These are phyloP conservation scores for Suillus placidus DNA, from an alignment of 768 basidiomycete genomes.

Conservation along the genomic window DNA sequence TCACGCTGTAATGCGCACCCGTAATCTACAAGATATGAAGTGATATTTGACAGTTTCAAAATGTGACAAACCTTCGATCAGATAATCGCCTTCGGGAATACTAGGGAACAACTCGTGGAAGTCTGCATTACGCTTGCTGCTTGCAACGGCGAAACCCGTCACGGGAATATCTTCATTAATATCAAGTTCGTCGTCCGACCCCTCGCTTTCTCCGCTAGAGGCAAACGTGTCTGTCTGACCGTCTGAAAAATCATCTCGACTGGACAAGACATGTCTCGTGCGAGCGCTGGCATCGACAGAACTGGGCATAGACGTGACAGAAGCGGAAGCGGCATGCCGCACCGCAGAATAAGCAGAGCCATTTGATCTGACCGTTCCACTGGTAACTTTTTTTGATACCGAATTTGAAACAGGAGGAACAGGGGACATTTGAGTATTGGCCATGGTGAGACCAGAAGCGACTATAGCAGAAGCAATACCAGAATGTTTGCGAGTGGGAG, in stretches of 20 bases:
- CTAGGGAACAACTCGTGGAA: slow-evolving; percentile 92
- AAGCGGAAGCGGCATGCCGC: slow-evolving; percentile 10
- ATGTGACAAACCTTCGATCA: slow-evolving; percentile 79
- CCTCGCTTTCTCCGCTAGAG: slow-evolving; percentile 35
- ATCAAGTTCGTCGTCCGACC: slow-evolving; percentile 39
- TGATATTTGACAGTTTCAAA: background rate
- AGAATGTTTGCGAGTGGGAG: slow-evolving; percentile 42
- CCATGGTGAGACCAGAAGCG: slow-evolving; percentile 60
- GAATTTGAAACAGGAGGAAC: slow-evolving; percentile 35
- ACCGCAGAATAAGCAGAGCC: slow-evolving; percentile 10
- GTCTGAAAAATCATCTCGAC: slow-evolving; percentile 32
- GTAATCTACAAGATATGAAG: slow-evolving; percentile 66
- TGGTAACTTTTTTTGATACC: slow-evolving; percentile 26
- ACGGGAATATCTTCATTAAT: slow-evolving; percentile 72
- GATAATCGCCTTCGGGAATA: slow-evolving; percentile 93
- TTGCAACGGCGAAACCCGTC: slow-evolving; percentile 96
- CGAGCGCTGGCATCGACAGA: slow-evolving; percentile 9
- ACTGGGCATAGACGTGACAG: slow-evolving; percentile 18
- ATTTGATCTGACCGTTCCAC: slow-evolving; percentile 16
- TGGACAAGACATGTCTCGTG: slow-evolving; percentile 23
- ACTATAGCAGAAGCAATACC: slow-evolving; percentile 38
- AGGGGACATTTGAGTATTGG: slow-evolving; percentile 53
- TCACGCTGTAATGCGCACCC: slow-evolving; percentile 97
- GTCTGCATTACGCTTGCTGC: slow-evolving; percentile 90
- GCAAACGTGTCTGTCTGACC: slow-evolving; percentile 22